Evolutionary conservation across 2,329 filamentous ascomycete species (phyloP).

Genomic region (Gliomastix tumulicola): DNA sequence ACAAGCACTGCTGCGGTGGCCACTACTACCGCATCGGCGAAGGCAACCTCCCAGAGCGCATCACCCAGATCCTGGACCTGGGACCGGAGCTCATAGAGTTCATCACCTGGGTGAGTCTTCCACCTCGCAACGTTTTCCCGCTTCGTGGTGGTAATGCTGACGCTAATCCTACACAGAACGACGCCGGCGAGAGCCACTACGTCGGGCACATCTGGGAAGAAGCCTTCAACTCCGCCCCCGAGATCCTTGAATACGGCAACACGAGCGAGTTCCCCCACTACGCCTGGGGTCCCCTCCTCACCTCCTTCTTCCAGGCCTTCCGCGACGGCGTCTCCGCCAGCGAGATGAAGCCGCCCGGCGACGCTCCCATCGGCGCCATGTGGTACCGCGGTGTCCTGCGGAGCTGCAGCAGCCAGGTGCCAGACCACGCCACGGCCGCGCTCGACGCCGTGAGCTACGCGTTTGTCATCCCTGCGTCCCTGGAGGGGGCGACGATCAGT

Average conservation of each 20-base stretch:
- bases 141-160: background rate
- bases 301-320: conserved; percentile 8
- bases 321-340: conserved; percentile 4
- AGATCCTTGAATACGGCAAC: conserved; percentile 7
- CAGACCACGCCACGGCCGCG: conserved; percentile 2
- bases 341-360: conserved; percentile 5
- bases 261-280: conserved; percentile 4
- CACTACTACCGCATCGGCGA: conserved; percentile 8
- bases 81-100: conserved; percentile 6
- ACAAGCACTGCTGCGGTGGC: conserved; percentile 6
- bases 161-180: conserved; percentile 5
- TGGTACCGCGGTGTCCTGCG: conserved; percentile 7
- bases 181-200: conserved; percentile 12
- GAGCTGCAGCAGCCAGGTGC: conserved; percentile 2
- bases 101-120: conserved; percentile 5
- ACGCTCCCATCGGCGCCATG: conserved; percentile 5
- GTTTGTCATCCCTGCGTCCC: conserved; percentile 1
- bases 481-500: conserved; percentile 1
- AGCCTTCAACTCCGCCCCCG: conserved; percentile 1
- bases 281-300: conserved; percentile 8
- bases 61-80: conserved; percentile 5
- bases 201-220: conserved; percentile 9
- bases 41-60: conserved; percentile 7
- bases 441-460: conserved; percentile 7
- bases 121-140: background rate